Base-by-base conservation (phyloP, 1,284 basidiomycete species). In the Abortiporus biennis region DNA sequence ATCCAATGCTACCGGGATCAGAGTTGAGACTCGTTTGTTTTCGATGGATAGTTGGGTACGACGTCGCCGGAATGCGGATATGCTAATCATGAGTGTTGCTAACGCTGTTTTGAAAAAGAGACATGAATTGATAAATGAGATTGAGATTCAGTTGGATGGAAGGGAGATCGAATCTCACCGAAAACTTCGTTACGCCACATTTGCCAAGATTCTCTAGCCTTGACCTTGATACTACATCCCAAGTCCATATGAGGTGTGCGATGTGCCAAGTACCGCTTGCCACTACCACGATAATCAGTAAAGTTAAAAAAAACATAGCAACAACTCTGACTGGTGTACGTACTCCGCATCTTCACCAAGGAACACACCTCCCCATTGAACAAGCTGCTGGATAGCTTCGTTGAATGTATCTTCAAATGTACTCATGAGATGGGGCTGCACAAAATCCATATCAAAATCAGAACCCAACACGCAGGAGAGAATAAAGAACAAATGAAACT, bases 301-400 rank as follows among this genome's bases (percentile, higher is more conserved):
- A n/a, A n/a, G n/a, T 22, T 22, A 34, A 41, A 44, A n/a, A n/a
- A n/a, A n/a, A n/a, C n/a, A n/a, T n/a, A n/a, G n/a, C n/a, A n/a
- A n/a, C n/a, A n/a, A n/a, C n/a, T n/a, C n/a, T n/a, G n/a, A n/a
- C n/a, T n/a, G n/a, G n/a, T n/a, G n/a, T 21, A 74, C 88, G 65
- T 63, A 91, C 87, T 74, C 67, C 47, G 71, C 59, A 61, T 87
- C 84, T 57, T 82, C 78, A 34, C 74, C 78, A 48, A 83, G 72
- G 48, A 89, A 68, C n/a, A 93, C 73, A 35, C 86, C 85, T 43
- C 84, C 86, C 73, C 86, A 92, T 54, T 82, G 72, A 29, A 81
- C 71, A 40, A 96, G 67, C 56, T 96, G 85, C 50, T 81, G 76
- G 45, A 97, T 72, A 13, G 93, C 93, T 54, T 88, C 82, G 49